A percentile compares a stretch with the other conserved stretches of the same genome.
These are phyloP conservation scores for Luvunga scandens DNA, from an alignment of 345 rosid genomes.

Conservation along the genomic window DNA sequence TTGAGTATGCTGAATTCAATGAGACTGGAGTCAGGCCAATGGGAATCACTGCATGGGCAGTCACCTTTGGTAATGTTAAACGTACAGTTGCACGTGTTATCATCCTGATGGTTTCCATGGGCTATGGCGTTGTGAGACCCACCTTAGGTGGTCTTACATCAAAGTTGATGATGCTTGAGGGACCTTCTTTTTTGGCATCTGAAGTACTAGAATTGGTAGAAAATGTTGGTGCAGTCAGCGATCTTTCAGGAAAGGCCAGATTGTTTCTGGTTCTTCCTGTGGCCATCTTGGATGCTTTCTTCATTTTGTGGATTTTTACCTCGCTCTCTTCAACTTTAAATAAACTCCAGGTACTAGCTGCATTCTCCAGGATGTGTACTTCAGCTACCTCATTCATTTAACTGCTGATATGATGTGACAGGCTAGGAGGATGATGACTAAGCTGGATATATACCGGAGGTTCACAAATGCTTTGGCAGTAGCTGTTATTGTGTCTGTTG, in stretches of 20 bases:
- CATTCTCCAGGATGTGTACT: conserved; percentile 6
- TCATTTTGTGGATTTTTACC: conserved; percentile 91
- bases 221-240: conserved; percentile 88
- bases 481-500: conserved; percentile 84
- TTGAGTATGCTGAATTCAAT: conserved; percentile 85
- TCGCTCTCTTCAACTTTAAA: conserved; percentile 87
- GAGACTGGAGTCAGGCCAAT: conserved; percentile 84
- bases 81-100: conserved; percentile 74
- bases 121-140: conserved; percentile 97
- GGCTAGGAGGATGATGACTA: conserved; percentile 80
- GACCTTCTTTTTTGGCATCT: conserved; percentile 81
- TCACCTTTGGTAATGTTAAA: conserved; percentile 74
- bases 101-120: conserved; percentile 91
- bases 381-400: neutral
- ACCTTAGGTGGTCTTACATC: conserved; percentile 89
- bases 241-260: conserved; percentile 88
- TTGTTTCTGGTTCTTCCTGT: conserved; percentile 81
- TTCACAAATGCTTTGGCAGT: conserved; percentile 97
- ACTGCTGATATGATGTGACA: conserved; percentile 25
- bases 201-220: conserved; percentile 90
- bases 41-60: conserved; percentile 92
- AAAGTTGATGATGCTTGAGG: conserved; percentile 87
- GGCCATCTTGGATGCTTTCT: conserved; percentile 88
- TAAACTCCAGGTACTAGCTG: conserved; percentile 77
- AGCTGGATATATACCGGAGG: conserved; percentile 86